Conservation (phyloP, 108 stramenopile genomes). For the Mediolabrus comicus region DNA sequence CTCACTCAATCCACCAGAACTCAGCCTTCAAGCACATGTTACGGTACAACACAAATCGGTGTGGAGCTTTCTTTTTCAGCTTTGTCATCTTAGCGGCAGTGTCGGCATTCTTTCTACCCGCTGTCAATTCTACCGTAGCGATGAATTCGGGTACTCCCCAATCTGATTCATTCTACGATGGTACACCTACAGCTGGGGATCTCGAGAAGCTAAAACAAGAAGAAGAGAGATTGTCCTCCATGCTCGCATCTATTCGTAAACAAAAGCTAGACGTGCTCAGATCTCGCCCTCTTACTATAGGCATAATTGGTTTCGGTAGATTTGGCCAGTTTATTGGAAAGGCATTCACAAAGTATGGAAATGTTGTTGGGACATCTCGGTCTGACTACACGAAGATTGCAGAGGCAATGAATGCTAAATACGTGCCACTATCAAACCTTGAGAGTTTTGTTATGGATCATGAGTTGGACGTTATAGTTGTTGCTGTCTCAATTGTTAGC, state of each 20-base stretch:
- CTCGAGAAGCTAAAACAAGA: slow-evolving; percentile 35
- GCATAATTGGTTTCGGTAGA: slow-evolving; percentile 91
- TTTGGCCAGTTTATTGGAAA: slow-evolving; percentile 92
- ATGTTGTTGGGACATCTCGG: slow-evolving; percentile 51
- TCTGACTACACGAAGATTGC: slow-evolving; percentile 64
- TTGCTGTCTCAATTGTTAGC: slow-evolving; percentile 96
- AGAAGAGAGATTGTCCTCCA: slow-evolving; percentile 28
- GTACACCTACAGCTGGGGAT: slow-evolving; percentile 16
- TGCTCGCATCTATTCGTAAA: slow-evolving; percentile 41
- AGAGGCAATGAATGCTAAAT: slow-evolving; percentile 53
- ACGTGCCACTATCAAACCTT: slow-evolving; percentile 53
- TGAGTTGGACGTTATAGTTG: slow-evolving; percentile 81
- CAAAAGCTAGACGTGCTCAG: slow-evolving; percentile 49
- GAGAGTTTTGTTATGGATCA: slow-evolving; percentile 55
- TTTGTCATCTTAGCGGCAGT: slow-evolving; percentile 6
- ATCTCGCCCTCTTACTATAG: slow-evolving; percentile 82
- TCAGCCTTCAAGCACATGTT: background rate
- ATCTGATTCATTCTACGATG: background rate
- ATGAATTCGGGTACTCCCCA: slow-evolving; percentile 2
- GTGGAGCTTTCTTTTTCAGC: slow-evolving; percentile 3
- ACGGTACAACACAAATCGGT: background rate
- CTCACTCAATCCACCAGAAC: background rate
- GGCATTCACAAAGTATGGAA: slow-evolving; percentile 52
- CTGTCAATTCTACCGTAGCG: slow-evolving; percentile 10
- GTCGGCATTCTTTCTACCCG: slow-evolving; percentile 18